phyloP scores from a whole-genome alignment of 352 stramenopile species.

The Globisporangium abappressorium region DNA sequence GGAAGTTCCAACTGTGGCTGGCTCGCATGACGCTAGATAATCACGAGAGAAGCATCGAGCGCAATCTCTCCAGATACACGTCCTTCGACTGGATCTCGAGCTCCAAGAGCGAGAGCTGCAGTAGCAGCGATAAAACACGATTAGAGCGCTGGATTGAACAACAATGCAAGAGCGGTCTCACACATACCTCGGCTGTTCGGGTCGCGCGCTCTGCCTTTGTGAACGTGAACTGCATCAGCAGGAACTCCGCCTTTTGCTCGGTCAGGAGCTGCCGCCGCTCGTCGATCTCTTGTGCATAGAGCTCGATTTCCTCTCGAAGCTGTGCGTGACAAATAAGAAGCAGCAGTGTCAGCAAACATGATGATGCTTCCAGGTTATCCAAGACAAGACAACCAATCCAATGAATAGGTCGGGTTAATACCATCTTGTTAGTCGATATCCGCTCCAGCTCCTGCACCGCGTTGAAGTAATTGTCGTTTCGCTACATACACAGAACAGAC shows the following conservation, averaged over 20 bases:
- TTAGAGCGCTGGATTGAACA: neutral
- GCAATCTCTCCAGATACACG: conserved; percentile 65
- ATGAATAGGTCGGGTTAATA: conserved; percentile 9
- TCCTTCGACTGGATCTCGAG: conserved; percentile 66
- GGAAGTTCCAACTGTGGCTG: neutral
- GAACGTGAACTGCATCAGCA: conserved; percentile 43
- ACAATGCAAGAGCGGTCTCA: neutral
- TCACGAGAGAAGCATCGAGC: conserved; percentile 34
- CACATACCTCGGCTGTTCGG: conserved; percentile 56
- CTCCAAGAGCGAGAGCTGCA: conserved; percentile 59
- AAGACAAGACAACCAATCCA: neutral
- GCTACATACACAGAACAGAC: conserved; percentile 24
- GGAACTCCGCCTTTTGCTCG: conserved; percentile 40
- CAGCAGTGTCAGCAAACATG: neutral
- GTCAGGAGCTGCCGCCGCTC: conserved; percentile 32
- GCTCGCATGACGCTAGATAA: neutral
- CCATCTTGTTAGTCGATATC: conserved; percentile 51
- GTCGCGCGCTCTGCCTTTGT: conserved; percentile 43
- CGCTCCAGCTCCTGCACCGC: conserved; percentile 61
- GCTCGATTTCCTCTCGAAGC: conserved; percentile 51
- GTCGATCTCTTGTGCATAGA: conserved; percentile 61
- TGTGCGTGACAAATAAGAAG: conserved; percentile 13
- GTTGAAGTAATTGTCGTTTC: conserved; percentile 55
- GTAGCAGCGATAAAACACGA: neutral
- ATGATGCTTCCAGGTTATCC: neutral